Percentiles rank a stretch among this genome's conserved stretches.
phyloP scores from a whole-genome alignment of 352 stramenopile species.

The Phytophthora citrophthora region DNA sequence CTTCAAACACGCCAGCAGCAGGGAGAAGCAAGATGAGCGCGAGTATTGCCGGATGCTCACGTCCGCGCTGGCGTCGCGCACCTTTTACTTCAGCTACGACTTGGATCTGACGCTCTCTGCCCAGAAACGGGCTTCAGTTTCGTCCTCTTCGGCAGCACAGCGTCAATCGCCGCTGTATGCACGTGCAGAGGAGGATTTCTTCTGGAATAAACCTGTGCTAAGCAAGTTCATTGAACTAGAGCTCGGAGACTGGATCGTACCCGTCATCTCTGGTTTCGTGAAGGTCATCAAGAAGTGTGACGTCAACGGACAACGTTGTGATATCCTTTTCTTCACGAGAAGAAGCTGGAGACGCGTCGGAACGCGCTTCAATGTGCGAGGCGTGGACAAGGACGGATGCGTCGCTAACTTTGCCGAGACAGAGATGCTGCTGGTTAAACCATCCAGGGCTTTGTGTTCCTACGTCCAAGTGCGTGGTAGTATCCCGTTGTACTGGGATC shows the following conservation, averaged over 20 bases:
- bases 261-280: constrained; percentile 82
- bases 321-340: constrained; percentile 82
- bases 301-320: constrained; percentile 60
- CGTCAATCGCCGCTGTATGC: constrained; percentile 41
- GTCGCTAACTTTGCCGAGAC: constrained; percentile 97
- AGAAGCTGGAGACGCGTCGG: constrained; percentile 82
- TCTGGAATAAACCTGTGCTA: constrained; percentile 91
- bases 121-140: constrained; percentile 56
- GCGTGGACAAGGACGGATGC: constrained; percentile 88
- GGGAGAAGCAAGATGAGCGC: constrained; percentile 65
- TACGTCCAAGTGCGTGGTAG: constrained; percentile 92
- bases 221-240: constrained; percentile 60
- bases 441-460: constrained; percentile 54
- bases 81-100: constrained; percentile 81
- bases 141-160: constrained; percentile 27
- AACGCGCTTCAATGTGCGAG: constrained; percentile 92
- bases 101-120: constrained; percentile 80
- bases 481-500: constrained; percentile 95
- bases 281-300: constrained; percentile 59
- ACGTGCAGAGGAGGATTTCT: constrained; percentile 90
- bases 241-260: constrained; percentile 75
- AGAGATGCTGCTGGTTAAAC: constrained; percentile 85
- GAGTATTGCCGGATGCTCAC: constrained; percentile 71
- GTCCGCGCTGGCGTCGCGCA: constrained; percentile 48
- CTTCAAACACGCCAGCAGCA: constrained; percentile 48